Evolutionary conservation across 768 basidiomycete species (phyloP), one percentile per base, ranked within the genome.

Genomic region (Boletus subparvulus): DNA sequence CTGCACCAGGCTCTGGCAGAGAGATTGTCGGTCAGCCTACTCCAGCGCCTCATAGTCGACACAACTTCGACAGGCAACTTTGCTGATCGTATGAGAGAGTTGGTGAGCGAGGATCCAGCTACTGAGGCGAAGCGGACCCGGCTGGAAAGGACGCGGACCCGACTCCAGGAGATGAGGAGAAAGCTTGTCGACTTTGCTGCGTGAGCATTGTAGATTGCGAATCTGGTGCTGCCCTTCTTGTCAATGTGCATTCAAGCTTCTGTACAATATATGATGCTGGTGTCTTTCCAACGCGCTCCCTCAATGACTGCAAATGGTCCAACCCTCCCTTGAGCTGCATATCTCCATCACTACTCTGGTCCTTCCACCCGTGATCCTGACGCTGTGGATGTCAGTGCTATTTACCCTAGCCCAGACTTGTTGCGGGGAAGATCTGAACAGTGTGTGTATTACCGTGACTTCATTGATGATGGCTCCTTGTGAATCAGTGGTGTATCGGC

Each of bases 31-130:
- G 55, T 65, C 21, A 67, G 63, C 16, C 68, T 87, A 9, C 56
- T 77, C 33, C 56, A 64, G 28, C 63, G 68, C 40, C 66, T 79
- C n/a, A 51, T 78, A 3, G 50, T 3, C 14, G 66, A 65, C 36
- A 40, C 57, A 6, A 48, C 33, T 0, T 64, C 58, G 30, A 44
- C 52, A 12, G 60, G 54, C 0, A 49, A 63, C 58, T 55, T 55
- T 47, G 42, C 55, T 3, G 72, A 71, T 26, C 71, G 73, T 10
- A 79, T 79, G 67, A 68, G 58, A 6, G 65, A 65, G 50, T 75
- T 78, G 58, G 70, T 84, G 24, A 71, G 71, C n/a, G 83, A 84
- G 60, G 81, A 81, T 57, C 74, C 76, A 9, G 59, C 54, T 10
- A 56, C 75, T 2, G 72, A 74, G 17, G 68, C 61, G 8, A 71